Evolutionary conservation across 2,329 filamentous ascomycete species (phyloP), one percentile per base, ranked within the genome.

Genomic region (Rhytidhysteron rufulum): DNA sequence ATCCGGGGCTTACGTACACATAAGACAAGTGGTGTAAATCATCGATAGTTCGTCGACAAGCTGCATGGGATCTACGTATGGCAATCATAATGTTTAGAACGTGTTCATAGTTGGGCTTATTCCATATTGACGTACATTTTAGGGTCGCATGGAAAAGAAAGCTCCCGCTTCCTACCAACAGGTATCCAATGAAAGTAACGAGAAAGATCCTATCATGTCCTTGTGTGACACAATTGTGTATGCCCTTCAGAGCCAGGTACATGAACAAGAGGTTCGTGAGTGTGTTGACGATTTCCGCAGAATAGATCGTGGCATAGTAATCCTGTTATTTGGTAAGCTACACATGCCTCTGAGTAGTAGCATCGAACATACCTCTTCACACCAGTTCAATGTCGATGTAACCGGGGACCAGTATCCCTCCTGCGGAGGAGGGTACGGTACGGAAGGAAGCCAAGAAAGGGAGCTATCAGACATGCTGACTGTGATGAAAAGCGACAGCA

Each of bases 251-350:
- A 6, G 88, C 88, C 16, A 95, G 77, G 63, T 77, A 86, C 53
- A 95, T 73, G 65, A 95, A 95, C 18, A 93, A 70, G 3, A 86
- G 62, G 62, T 95, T 95, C 24, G 88, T 95, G 22, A 90, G 55
- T 3, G 87, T 86, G 59, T 85, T 91, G 58, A 88, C 78, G 33
- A 90, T 80, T 60, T 90, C 86, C 25, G 86, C 86, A 33, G 81
- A 77, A 58, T 89, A 90, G 31, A 77, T 72, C 4, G 85, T 89
- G 27, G 83, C 80, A 70, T 85, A 85, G 66, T 86, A 86, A 49
- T 88, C 85, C 79, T 89, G 24, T 17, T 34, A 20, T 39, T 31
- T 39, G 32, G 34, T 37, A 34, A 35, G 19, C 17, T 37, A 31
- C 10, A 19, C 31, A 13, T 22, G 7, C 19, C 9, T 19, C 17